Conservation (phyloP, 2,329 filamentous ascomycete genomes). For the Dothideomycetes sp. region DNA sequence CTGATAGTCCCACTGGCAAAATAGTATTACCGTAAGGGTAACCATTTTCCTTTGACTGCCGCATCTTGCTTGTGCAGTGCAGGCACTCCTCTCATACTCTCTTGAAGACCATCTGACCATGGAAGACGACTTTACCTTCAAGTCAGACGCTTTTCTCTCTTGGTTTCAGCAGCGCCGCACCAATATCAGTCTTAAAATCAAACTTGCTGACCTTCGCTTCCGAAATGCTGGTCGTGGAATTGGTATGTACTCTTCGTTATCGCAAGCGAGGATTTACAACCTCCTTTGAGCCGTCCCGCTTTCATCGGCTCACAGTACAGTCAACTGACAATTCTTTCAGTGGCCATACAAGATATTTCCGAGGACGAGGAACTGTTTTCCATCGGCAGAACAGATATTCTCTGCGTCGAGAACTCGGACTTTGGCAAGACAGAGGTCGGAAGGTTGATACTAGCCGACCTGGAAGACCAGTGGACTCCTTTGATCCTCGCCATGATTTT, state of each 20-base stretch:
- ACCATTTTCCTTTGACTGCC: not conserved
- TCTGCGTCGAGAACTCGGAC: conserved; percentile 61
- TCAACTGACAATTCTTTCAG: conserved; percentile 10
- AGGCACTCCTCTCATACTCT: not conserved
- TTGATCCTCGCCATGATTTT: conserved; percentile 72
- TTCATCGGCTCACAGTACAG: not conserved
- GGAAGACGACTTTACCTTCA: not conserved
- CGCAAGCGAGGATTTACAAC: too few species aligned
- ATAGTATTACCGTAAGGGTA: not conserved
- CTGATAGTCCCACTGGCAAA: not conserved
- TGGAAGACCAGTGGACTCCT: conserved; percentile 38
- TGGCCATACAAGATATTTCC: conserved; percentile 57
- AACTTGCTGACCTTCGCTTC: conserved; percentile 44
- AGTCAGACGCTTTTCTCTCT: conserved; percentile 32
- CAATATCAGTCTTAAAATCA: conserved; percentile 46
- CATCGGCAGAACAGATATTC: conserved; percentile 60
- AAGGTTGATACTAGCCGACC: conserved; percentile 16
- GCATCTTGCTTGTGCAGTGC: not conserved
- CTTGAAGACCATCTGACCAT: not conserved
- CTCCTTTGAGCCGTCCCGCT: too few species aligned
- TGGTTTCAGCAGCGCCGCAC: conserved; percentile 47
- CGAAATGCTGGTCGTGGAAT: conserved; percentile 50
- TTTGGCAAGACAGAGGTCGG: conserved; percentile 40
- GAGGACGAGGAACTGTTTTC: conserved; percentile 71
- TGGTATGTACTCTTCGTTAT: conserved; percentile 6